Percentiles rank a stretch among this genome's conserved stretches.
Conservation (phyloP, 148 eudicot species). For the Nepenthes gracilis region DNA sequence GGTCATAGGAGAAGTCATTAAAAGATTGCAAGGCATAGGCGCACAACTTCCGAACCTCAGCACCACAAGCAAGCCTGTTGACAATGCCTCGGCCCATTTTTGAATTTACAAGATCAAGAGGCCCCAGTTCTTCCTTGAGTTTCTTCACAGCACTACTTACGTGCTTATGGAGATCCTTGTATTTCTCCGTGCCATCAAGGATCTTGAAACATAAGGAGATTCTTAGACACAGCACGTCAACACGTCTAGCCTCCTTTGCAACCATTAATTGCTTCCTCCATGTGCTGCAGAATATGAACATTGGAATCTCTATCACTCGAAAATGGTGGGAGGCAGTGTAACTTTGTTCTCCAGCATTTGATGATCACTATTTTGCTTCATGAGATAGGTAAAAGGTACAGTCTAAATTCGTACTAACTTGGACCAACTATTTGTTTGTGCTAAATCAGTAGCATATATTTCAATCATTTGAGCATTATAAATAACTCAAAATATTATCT, state of each 20-base stretch:
- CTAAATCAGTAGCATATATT: not conserved
- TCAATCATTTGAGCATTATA: too few relatives aligned
- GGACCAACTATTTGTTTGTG: not conserved
- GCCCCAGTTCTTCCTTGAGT: slow-evolving; percentile 59
- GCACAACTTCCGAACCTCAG: slow-evolving; percentile 55
- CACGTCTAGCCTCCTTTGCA: slow-evolving; percentile 60
- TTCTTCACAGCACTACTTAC: slow-evolving; percentile 40
- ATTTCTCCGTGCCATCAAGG: slow-evolving; percentile 43
- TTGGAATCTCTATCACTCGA: not conserved
- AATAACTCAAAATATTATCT: too few relatives aligned
- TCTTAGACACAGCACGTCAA: slow-evolving; percentile 54
- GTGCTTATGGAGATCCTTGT: slow-evolving; percentile 33
- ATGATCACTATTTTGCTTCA: not conserved
- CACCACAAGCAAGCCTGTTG: slow-evolving; percentile 52
- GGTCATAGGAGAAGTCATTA: slow-evolving; percentile 20
- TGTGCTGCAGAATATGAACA: slow-evolving; percentile 11
- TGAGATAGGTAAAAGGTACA: too few relatives aligned
- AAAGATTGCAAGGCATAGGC: slow-evolving; percentile 40
- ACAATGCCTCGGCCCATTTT: slow-evolving; percentile 59
- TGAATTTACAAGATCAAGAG: slow-evolving; percentile 36
- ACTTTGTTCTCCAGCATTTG: too few relatives aligned
- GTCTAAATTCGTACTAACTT: too few relatives aligned
- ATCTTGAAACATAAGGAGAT: slow-evolving; percentile 47
- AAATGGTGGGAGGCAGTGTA: too few relatives aligned
- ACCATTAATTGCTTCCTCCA: slow-evolving; percentile 53